Percentiles rank a stretch among this genome's conserved stretches.
These are phyloP conservation scores for Podospora anserina DNA, from an alignment of 495 filamentous ascomycete genomes.

Conservation along the genomic window DNA sequence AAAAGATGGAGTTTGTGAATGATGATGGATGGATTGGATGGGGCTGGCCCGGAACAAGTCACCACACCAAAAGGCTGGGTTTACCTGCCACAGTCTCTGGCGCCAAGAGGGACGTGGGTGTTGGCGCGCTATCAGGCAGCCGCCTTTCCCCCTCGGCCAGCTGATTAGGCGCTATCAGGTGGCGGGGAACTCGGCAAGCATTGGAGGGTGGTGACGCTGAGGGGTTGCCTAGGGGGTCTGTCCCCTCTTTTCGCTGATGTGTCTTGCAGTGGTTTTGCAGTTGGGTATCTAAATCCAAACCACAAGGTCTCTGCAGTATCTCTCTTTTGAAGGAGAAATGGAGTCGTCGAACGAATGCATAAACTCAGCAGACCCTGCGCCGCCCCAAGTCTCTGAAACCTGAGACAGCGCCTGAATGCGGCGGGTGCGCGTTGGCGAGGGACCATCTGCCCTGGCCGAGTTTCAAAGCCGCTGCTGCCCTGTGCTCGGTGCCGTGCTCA, in stretches of 20 bases:
- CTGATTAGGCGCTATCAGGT: conserved; percentile 15
- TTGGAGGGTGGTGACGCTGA: conserved; percentile 2
- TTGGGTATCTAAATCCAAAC: not conserved
- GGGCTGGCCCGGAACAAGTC: conserved; percentile 11
- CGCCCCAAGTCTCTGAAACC: not conserved
- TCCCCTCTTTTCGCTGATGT: not conserved
- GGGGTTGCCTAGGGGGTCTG: not conserved
- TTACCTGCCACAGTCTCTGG: not conserved
- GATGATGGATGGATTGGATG: conserved; percentile 4
- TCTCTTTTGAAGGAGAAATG: not conserved
- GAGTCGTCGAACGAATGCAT: not conserved
- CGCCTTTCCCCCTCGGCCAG: not conserved
- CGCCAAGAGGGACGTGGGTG: not conserved
- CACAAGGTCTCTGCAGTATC: conserved; percentile 7
- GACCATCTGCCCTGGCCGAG: conserved; percentile 10
- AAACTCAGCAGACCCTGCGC: not conserved
- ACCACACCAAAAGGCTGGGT: not conserved
- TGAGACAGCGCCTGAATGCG: conserved; percentile 14
- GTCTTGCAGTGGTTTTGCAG: not conserved
- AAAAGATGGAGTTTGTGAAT: conserved; percentile 1
- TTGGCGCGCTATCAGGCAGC: conserved; percentile 12
- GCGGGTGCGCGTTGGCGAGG: conserved; percentile 14
- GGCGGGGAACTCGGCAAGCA: conserved; percentile 7
- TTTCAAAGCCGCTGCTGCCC: conserved; percentile 16
- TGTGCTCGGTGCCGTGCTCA: not conserved